A percentile compares a stretch with the other conserved stretches of the same genome.
These are phyloP conservation scores for Ceratobasidium sp. DNA, from an alignment of 1,284 basidiomycete genomes.

Conservation along the genomic window DNA sequence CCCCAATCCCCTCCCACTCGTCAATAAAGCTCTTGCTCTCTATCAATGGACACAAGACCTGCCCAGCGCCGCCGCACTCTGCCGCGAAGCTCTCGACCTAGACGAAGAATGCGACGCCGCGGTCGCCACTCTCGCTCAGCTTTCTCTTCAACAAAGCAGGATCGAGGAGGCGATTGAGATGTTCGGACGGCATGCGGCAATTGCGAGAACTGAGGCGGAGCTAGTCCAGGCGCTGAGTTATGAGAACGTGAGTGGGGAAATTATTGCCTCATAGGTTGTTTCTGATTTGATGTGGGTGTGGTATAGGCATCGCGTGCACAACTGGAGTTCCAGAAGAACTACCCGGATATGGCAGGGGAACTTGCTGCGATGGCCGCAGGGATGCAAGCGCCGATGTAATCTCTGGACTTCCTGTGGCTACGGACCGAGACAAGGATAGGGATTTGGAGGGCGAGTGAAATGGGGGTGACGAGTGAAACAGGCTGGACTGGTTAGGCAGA, in stretches of 20 bases:
- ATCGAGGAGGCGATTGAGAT: constrained; percentile 87
- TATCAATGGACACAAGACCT: constrained; percentile 98
- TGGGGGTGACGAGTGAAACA: constrained; percentile 3
- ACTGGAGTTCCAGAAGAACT: constrained; percentile 81
- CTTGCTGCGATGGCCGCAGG: constrained; percentile 55
- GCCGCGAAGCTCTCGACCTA: constrained; percentile 85
- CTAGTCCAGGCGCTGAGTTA: constrained; percentile 90
- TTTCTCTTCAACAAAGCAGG: constrained; percentile 91
- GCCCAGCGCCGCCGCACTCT: constrained; percentile 82
- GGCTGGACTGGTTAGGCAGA: background rate
- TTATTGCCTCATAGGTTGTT: background rate
- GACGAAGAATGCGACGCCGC: constrained; percentile 97
- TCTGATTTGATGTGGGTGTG: constrained; percentile 45
- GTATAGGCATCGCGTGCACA: constrained; percentile 81
- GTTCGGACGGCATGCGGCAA: constrained; percentile 85
- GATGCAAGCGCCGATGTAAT: constrained; percentile 37
- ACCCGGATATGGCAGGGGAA: constrained; percentile 76
- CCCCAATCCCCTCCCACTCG: constrained; percentile 88
- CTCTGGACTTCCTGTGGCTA: too few species aligned
- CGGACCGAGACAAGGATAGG: background rate
- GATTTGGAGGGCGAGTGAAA: background rate
- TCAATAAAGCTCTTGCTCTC: constrained; percentile 96
- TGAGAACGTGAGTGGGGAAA: constrained; percentile 68
- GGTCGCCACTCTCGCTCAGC: constrained; percentile 93
- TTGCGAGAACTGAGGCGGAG: constrained; percentile 93